Base-by-base conservation (phyloP, 2,329 filamentous ascomycete species). In the Alternaria atra region DNA sequence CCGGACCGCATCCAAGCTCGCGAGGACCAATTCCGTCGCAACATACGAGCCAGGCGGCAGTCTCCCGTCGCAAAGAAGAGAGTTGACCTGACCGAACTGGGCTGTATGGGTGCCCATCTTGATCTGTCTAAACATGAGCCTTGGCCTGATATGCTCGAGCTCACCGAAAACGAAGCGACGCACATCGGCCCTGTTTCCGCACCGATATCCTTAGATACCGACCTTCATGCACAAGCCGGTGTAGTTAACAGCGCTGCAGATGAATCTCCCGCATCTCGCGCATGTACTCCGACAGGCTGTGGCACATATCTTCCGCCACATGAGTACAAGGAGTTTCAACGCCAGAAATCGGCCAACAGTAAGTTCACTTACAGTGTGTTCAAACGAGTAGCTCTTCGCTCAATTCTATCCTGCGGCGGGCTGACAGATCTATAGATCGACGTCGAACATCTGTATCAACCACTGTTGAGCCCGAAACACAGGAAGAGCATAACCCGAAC, bases 1-100 rank as follows among this genome's bases (percentile, higher is more conserved):
- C 48, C 34, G 39, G 48, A 52, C 32, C 48, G 35, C 32, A 52
- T 52, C 23, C 48, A 39, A 37, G 48, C 23, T 23, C 48, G 48
- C 34, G 35, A 52, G 25, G 48, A 52, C 23, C 34, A 52, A 13
- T 29, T 12, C 9, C 34, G 25, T 39, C 23, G 48, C 32, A 6
- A 29, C 3, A 9, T 10, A 3, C 48, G 32, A 39, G 15, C 48
- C 15, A 52, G 48, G 6, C 1, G 0, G 2, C 9, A 2, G 3
- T 20, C 34, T 0, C 48, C 48, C 25, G 46, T 25, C 8, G 2
- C 1, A 25, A 35, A 48, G 0, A 25, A 2, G 15, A 8, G 7
- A 6, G 0, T 48, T 34, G 30, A 48, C 23, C 1, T 48, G 20
- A 48, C 20, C 20, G 46, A 48, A 8, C 4, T 48, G 12, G 30